Conservation (phyloP, 345 rosid species). For the Eutrema heterophyllum region DNA sequence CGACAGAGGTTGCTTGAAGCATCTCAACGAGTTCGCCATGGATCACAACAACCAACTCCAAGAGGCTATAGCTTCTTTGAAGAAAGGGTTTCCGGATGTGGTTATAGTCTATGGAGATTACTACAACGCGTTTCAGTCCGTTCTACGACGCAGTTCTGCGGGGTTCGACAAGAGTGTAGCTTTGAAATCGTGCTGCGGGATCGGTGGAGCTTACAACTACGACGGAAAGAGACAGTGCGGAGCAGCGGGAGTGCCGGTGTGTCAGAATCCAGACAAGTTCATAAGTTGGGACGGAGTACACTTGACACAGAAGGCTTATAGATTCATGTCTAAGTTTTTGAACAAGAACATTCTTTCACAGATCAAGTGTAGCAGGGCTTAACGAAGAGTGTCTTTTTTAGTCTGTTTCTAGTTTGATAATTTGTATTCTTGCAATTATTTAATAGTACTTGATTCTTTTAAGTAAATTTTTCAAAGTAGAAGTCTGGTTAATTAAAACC, state of each 20-base stretch:
- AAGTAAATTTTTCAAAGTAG: no score
- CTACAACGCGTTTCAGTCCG: conserved; percentile 18
- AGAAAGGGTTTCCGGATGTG: conserved; percentile 8
- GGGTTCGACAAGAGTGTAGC: conserved; percentile 15
- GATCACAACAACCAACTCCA: conserved; percentile 25
- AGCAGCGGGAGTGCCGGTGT: conserved; percentile 22
- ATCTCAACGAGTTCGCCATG: conserved; percentile 13
- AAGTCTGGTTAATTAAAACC: no score
- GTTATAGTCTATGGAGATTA: conserved; percentile 19
- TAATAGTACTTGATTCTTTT: neutral
- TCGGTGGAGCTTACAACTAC: conserved; percentile 30
- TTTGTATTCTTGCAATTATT: neutral
- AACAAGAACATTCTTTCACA: conserved; percentile 14
- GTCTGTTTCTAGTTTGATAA: neutral
- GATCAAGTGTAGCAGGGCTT: neutral
- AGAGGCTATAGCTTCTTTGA: conserved; percentile 3
- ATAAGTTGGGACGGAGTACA: conserved; percentile 41
- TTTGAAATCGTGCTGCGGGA: conserved; percentile 17
- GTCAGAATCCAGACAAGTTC: conserved; percentile 15
- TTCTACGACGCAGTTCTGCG: neutral
- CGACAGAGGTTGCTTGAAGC: conserved; percentile 16
- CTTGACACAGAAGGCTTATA: conserved; percentile 30
- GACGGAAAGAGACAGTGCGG: conserved; percentile 22
- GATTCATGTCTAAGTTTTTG: conserved; percentile 19
- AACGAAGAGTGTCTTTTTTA: neutral